Percentiles rank a stretch among this genome's conserved stretches.
Conservation (phyloP, 73 alveolate species). For the Paramecium octaurelia region DNA sequence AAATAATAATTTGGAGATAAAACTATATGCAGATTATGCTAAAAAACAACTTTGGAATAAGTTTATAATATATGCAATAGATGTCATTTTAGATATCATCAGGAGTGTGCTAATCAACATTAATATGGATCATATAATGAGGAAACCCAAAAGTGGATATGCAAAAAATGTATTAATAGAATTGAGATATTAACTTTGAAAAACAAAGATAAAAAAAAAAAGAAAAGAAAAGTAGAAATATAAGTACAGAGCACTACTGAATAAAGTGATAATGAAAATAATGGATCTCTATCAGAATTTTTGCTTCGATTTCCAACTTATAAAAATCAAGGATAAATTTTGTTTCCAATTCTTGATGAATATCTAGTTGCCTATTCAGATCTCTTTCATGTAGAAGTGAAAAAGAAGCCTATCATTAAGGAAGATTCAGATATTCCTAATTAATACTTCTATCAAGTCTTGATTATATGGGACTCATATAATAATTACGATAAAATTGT, state of each 20-base stretch:
- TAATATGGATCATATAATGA: not conserved
- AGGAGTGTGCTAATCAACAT: not conserved
- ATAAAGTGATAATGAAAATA: not conserved
- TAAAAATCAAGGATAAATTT: not conserved
- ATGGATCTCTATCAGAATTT: not conserved
- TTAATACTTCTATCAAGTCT: not conserved
- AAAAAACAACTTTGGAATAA: not conserved
- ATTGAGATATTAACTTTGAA: not conserved
- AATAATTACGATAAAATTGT: constrained; percentile 10
- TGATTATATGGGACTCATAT: not conserved
- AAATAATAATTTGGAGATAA: constrained; percentile 38
- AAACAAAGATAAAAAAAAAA: not conserved
- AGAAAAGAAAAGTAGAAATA: not conserved
- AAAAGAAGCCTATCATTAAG: not conserved
- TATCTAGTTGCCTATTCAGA: not conserved
- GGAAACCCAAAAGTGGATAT: not conserved
- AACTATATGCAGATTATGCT: constrained; percentile 5
- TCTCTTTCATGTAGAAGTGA: not conserved
- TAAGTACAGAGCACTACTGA: not conserved
- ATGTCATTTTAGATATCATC: constrained; percentile 27
- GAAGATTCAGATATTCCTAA: not conserved
- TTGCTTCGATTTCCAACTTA: not conserved
- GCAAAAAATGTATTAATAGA: not conserved
- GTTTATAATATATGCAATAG: not conserved
- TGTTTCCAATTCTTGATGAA: constrained; percentile 10